Percentiles rank a stretch among this genome's conserved stretches.
Conservation (phyloP, 495 filamentous ascomycete species). For the Recurvomyces mirabilis region DNA sequence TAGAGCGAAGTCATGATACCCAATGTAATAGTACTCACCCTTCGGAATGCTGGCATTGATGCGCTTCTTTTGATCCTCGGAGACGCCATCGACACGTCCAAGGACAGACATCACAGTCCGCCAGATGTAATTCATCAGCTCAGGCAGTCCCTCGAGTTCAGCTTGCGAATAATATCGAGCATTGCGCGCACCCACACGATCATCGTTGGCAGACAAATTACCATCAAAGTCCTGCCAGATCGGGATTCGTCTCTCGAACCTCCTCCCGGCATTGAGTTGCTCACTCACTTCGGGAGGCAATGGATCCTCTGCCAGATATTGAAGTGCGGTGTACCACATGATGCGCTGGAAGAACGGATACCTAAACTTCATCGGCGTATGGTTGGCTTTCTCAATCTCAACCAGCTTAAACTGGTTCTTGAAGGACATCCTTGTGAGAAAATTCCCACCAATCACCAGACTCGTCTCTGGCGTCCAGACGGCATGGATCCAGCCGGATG, state of each 20-base stretch:
- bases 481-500: slow-evolving; percentile 71
- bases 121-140: slow-evolving; percentile 53
- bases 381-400: slow-evolving; percentile 63
- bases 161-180: slow-evolving; percentile 55
- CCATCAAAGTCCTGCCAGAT: slow-evolving; percentile 49
- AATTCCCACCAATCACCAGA: slow-evolving; percentile 67
- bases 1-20: too few relatives aligned
- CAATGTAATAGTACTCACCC: too few relatives aligned
- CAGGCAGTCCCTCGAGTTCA: slow-evolving; percentile 56
- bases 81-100: slow-evolving; percentile 51
- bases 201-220: slow-evolving; percentile 39
- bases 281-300: slow-evolving; percentile 48
- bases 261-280: slow-evolving; percentile 44
- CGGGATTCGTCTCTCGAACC: slow-evolving; percentile 44
- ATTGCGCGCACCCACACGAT: slow-evolving; percentile 39
- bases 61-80: slow-evolving; percentile 43
- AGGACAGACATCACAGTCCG: slow-evolving; percentile 57
- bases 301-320: slow-evolving; percentile 57
- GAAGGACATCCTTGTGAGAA: slow-evolving; percentile 58
- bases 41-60: slow-evolving; percentile 57
- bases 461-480: slow-evolving; percentile 71
- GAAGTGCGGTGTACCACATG: slow-evolving; percentile 59
- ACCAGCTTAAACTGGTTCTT: slow-evolving; percentile 60
- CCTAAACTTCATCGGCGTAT: slow-evolving; percentile 56
- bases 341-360: slow-evolving; percentile 68